Base-by-base conservation (phyloP, 257 asterid species). In the Solanum dulcamara region DNA sequence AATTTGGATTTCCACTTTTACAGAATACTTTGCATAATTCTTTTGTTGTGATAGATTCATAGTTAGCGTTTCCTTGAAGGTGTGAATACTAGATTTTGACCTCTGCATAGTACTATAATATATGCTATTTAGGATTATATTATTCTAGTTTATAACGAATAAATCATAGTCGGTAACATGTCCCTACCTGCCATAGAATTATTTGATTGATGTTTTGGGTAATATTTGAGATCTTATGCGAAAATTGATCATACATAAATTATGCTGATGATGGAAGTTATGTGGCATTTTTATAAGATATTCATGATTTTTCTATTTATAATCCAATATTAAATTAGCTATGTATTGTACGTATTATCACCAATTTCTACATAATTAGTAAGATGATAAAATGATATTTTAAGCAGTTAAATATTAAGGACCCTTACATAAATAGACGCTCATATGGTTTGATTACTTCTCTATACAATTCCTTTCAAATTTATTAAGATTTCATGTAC, bases 31-130 rank as follows among this genome's bases (percentile, higher is more conserved):
- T 30, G 83, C 62, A 28, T 30, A 44, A 46, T 46, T 77, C 18
- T 77, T 77, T 77, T 46, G 38, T 77, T 46, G 55, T 28, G 62
- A 75, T 44, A 7, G 62, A 77, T 48, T 48, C 59, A 77, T 77
- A 46, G 20, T 46, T 77, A 44, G 83, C 83, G 83, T 46, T 46
- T 46, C 2, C 17, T 28, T 77, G 83, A 46, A 77, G 60, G 15
- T 77, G 15, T 77, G 60, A 44, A 44, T 38, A n/a, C 80, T 37
- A 37, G 22, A 71, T 46, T 28, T 77, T 77, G 62, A 77, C 62
- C 83, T 46, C 26, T 17, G 37, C 28, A 28, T 37, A 35, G 28
- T 68, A 35, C 28, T 17, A 26, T 13, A 35, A 35, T 35, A 64
- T 20, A 68, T 77, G 62, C 3, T 77, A 5, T 26, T 40, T 74